Evolutionary conservation across 441 rosid species (phyloP).

Genomic region (Hura crepitans): DNA sequence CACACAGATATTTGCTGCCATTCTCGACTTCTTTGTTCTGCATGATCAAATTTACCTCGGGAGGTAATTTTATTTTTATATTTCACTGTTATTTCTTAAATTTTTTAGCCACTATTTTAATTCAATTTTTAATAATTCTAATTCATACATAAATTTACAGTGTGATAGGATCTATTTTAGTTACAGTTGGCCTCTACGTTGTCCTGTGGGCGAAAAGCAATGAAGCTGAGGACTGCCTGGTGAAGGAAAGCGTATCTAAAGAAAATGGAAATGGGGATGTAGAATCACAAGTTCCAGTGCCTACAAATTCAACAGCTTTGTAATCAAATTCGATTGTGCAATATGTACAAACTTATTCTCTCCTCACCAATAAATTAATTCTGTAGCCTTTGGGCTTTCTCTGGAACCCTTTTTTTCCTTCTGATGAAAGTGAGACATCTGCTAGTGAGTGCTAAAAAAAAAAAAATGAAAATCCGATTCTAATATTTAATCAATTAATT

Average conservation of each 20-base stretch:
- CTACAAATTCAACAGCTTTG: slow-evolving; percentile 1
- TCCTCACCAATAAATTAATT: too few species aligned
- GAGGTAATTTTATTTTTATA: slow-evolving; percentile 32
- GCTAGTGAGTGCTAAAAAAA: too few species aligned
- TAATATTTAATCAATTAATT: too few species aligned
- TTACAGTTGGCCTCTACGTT: slow-evolving; percentile 56
- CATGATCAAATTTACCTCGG: slow-evolving; percentile 56
- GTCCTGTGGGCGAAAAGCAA: slow-evolving; percentile 63
- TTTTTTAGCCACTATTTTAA: too few species aligned
- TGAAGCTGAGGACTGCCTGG: slow-evolving; percentile 30
- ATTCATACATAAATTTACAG: too few species aligned
- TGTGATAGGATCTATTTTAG: slow-evolving; percentile 48
- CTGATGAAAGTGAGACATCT: too few species aligned
- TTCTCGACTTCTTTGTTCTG: slow-evolving; percentile 49
- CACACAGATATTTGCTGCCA: slow-evolving; percentile 54
- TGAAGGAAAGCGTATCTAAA: slow-evolving; percentile 19
- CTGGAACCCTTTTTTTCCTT: too few species aligned
- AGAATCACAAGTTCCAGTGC: slow-evolving; percentile 21
- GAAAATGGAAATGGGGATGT: slow-evolving; percentile 18
- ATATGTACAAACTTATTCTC: too few species aligned
- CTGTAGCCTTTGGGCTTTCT: too few species aligned
- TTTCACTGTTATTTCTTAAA: neutral
- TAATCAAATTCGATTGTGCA: neutral
- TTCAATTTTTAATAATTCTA: neutral
- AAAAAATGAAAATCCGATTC: too few species aligned